Evolutionary conservation across 306 rosid species (phyloP), one percentile per base, ranked within the genome.

Genomic region (Mucuna pruriens): DNA sequence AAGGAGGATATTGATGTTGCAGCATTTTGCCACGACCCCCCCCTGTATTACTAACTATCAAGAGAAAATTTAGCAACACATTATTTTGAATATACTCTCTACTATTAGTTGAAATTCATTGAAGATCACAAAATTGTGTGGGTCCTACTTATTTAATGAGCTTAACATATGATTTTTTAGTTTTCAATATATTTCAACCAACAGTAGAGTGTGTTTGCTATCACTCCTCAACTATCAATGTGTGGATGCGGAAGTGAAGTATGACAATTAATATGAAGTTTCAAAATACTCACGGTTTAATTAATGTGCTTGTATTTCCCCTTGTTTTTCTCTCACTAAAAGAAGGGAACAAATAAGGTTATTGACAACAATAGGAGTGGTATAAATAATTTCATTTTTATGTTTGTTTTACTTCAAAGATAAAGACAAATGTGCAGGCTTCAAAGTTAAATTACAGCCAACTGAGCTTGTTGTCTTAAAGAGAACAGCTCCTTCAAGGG

Each of bases 341-440:
- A 17, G 20, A n/a, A 33, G 10, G 26, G 5, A 33, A 48, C 15
- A 1, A 15, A 25, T 15, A 71, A 7, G 16, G 13, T 6, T 71
- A 48, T 10, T 48, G 26, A 48, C 42, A 16, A 48, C 0, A 39
- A 26, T 70, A 15, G n/a, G 76, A 29, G 60, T 25, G 39, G 39
- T 46, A 46, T 39, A 67, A 67, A 67, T 40, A 67, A 67, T 39
- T 67, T 20, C 31, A 4, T 67, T 62, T 2, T 62, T 33, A 62
- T 68, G 17, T 2, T 42, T 26, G 39, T 15, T 23, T 25, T 70
- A 5, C 58, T 26, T 26, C 8, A 46, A 26, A 70, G 42, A 70
- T 45, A 46, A 13, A 15, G 33, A 71, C 45, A 71, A 16, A 71
- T 71, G 19, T 71, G 62, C 26, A 46, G 62, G 62, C 26, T 71